Conservation (phyloP, 2,329 filamentous ascomycete genomes). For the Zasmidium cellare region DNA sequence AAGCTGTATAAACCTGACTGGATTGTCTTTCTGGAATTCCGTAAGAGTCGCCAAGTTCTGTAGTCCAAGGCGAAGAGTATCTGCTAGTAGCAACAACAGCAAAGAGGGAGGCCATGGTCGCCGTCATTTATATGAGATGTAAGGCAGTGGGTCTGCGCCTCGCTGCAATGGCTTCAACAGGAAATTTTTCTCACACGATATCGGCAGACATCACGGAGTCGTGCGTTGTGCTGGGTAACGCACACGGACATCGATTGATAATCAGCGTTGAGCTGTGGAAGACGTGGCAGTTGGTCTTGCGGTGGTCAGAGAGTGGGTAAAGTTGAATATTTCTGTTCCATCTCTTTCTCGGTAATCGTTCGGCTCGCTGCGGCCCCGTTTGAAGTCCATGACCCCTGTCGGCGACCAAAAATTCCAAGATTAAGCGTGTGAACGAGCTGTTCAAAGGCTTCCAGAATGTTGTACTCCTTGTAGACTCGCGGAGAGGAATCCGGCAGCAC, state of each 20-base stretch:
- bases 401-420: background rate
- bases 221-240: background rate
- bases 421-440: background rate
- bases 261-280: constrained; percentile 1
- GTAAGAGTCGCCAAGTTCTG: constrained; percentile 8
- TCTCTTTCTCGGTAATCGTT: constrained; percentile 9
- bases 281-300: constrained; percentile 5
- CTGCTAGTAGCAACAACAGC: background rate
- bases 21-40: constrained; percentile 8
- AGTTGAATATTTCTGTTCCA: background rate
- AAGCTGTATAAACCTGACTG: constrained; percentile 2
- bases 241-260: constrained; percentile 5
- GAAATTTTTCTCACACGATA: constrained; percentile 8
- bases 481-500: background rate
- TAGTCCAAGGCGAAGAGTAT: constrained; percentile 1
- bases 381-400: constrained; percentile 1
- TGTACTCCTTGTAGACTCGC: background rate
- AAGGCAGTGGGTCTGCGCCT: background rate
- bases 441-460: background rate
- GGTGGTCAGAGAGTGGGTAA: constrained; percentile 7
- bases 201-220: constrained; percentile 1
- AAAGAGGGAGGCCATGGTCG: background rate
- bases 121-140: background rate
- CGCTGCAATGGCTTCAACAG: background rate
- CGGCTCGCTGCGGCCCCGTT: constrained; percentile 1